A percentile compares a stretch with the other conserved stretches of the same genome.
phyloP scores from a whole-genome alignment of 2,329 filamentous ascomycete species.

The Sphaerulina populicola region DNA sequence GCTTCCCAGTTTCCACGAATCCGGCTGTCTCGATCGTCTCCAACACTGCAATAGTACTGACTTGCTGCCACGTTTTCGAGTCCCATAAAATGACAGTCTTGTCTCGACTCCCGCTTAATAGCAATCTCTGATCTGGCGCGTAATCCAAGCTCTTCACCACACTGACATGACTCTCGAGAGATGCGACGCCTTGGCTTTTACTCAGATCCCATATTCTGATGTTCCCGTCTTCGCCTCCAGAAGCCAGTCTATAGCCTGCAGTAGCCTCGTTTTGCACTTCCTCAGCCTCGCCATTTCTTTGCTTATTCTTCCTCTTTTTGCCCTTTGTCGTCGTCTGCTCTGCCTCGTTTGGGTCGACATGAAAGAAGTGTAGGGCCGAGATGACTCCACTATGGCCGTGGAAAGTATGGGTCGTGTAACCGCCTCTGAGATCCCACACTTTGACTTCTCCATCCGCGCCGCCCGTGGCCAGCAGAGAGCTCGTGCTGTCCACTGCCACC shows the following conservation, averaged over 20 bases:
- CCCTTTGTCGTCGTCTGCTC: constrained; percentile 23
- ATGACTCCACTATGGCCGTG: constrained; percentile 86
- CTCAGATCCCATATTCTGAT: constrained; percentile 86
- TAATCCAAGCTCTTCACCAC: constrained; percentile 85
- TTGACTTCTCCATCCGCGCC: constrained; percentile 90
- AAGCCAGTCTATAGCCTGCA: constrained; percentile 69
- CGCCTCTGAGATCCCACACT: constrained; percentile 87
- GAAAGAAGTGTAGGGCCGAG: constrained; percentile 86
- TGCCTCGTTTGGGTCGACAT: constrained; percentile 36
- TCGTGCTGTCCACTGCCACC: constrained; percentile 73
- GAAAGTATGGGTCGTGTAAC: constrained; percentile 91
- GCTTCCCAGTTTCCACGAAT: constrained; percentile 61
- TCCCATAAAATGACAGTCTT: constrained; percentile 94
- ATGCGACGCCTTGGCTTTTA: constrained; percentile 67
- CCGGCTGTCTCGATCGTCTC: constrained; percentile 79
- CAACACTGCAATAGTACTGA: constrained; percentile 71
- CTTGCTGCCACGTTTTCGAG: constrained; percentile 70
- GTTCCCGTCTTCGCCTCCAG: constrained; percentile 89
- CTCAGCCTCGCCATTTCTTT: constrained; percentile 42
- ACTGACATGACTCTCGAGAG: constrained; percentile 85
- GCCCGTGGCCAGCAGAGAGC: constrained; percentile 84
- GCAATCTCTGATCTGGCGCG: constrained; percentile 60
- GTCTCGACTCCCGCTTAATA: constrained; percentile 82
- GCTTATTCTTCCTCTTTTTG: constrained; percentile 41
- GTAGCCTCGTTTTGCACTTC: constrained; percentile 43